Percentiles rank a stretch among this genome's conserved stretches.
Evolutionary conservation across 208 protist genomes (phyloP).

Genomic region (Acanthamoeba healyi): DNA sequence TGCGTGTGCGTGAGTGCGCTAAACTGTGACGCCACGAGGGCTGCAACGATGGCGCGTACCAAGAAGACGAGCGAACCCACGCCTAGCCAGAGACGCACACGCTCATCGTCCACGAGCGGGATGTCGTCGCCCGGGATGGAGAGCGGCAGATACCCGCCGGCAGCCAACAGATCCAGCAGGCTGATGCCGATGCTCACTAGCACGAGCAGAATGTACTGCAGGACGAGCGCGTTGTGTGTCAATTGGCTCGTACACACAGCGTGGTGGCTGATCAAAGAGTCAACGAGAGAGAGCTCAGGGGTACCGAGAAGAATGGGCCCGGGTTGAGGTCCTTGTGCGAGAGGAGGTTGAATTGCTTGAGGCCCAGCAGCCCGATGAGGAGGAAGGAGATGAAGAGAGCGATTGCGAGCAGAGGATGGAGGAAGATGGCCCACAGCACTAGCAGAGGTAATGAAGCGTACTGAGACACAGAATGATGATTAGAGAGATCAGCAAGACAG

Average conservation of each 20-base stretch:
- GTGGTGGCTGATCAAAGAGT: no score
- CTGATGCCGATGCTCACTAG: not conserved
- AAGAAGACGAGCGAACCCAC: not conserved
- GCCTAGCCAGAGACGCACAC: not conserved
- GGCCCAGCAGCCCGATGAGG: slow-evolving; percentile 29
- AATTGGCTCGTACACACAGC: no score
- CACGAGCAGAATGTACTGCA: slow-evolving; percentile 46
- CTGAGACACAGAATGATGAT: not conserved
- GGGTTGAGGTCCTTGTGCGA: slow-evolving; percentile 61
- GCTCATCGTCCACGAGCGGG: not conserved
- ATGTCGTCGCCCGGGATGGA: not conserved
- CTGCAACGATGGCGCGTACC: not conserved
- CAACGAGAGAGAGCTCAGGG: no score
- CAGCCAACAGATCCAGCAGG: slow-evolving; percentile 48
- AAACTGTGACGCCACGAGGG: no score
- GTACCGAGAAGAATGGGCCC: not conserved
- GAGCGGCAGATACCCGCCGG: not conserved
- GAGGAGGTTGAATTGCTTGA: slow-evolving; percentile 60
- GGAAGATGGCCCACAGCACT: slow-evolving; percentile 37
- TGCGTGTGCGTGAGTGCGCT: no score
- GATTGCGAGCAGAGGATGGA: slow-evolving; percentile 57
- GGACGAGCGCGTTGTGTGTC: no score
- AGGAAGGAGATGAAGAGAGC: slow-evolving; percentile 44
- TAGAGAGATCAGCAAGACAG: no score
- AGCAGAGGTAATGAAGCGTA: slow-evolving; percentile 43